Evolutionary conservation across 345 rosid genomes (phyloP).

Genomic region (Linum trigynum): DNA sequence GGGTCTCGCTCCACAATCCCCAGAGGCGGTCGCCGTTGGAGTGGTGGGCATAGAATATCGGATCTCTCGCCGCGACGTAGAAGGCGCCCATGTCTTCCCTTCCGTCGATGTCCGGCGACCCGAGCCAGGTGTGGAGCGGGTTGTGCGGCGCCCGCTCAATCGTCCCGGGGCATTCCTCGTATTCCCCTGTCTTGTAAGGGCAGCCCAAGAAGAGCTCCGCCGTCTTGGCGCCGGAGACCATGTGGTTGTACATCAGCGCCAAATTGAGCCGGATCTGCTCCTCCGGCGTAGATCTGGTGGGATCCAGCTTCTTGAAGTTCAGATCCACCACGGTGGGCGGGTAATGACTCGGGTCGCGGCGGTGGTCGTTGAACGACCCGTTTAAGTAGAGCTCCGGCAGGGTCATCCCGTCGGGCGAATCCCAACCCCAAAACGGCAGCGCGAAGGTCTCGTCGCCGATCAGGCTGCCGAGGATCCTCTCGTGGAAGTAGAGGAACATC

Average conservation of each 20-base stretch:
- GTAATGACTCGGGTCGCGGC: constrained; percentile 1
- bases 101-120: neutral
- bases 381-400: neutral
- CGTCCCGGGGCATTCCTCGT: neutral
- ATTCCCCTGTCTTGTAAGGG: neutral
- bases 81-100: constrained; percentile 2
- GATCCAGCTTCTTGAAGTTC: neutral
- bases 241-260: neutral
- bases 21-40: neutral
- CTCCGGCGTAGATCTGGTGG: neutral
- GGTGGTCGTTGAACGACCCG: neutral
- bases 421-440: constrained; percentile 1
- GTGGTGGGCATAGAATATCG: constrained; percentile 1
- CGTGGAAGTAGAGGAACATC: neutral
- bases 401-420: neutral
- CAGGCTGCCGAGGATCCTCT: neutral
- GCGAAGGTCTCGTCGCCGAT: constrained; percentile 4
- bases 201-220: constrained; percentile 4
- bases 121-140: neutral
- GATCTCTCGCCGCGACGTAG: neutral
- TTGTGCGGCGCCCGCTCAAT: neutral
- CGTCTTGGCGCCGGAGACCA: constrained; percentile 1
- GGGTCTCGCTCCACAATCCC: neutral
- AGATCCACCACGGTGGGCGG: constrained; percentile 1
- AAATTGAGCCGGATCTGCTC: neutral